A percentile compares a stretch with the other conserved stretches of the same genome.
Evolutionary conservation across 2,329 filamentous ascomycete species (phyloP).

Genomic region (Chlorencoelia australis): DNA sequence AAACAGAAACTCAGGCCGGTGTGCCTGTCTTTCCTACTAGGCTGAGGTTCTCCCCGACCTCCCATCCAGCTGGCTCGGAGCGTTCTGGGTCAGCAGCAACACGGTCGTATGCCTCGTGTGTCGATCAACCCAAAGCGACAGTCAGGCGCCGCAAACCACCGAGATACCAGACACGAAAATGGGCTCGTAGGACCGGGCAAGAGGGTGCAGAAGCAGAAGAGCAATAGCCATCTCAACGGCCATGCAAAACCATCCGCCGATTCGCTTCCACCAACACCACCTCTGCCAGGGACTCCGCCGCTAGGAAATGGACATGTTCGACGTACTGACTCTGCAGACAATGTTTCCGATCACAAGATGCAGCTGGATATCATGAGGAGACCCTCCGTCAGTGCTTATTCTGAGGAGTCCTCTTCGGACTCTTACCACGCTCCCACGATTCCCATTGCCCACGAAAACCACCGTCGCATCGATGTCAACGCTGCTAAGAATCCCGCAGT

Average conservation of each 20-base stretch:
- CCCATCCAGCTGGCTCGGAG: constrained; percentile 25
- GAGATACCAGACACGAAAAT: constrained; percentile 76
- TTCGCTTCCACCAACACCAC: constrained; percentile 25
- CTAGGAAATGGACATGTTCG: constrained; percentile 27
- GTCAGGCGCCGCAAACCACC: constrained; percentile 44
- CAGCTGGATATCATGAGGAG: constrained; percentile 34
- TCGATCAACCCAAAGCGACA: constrained; percentile 26
- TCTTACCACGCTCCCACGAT: constrained; percentile 31
- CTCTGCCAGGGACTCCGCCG: constrained; percentile 31
- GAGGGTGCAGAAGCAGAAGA: constrained; percentile 45
- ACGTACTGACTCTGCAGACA: constrained; percentile 16
- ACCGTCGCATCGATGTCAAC: constrained; percentile 62
- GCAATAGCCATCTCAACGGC: constrained; percentile 44
- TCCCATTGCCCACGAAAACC: constrained; percentile 36
- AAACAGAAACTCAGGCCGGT: too few relatives aligned
- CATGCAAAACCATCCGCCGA: constrained; percentile 33
- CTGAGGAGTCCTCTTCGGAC: constrained; percentile 46
- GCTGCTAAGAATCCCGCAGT: constrained; percentile 56
- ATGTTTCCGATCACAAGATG: constrained; percentile 20
- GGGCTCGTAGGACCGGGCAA: constrained; percentile 71
- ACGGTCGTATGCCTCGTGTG: constrained; percentile 28
- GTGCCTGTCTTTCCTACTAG: too few relatives aligned
- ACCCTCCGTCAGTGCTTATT: constrained; percentile 41
- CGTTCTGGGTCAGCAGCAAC: constrained; percentile 27
- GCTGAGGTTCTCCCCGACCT: too few relatives aligned